Percentiles rank a stretch among this genome's conserved stretches.
Conservation (phyloP, 176 grass and related monocot genomes). For the Poa pratensis region DNA sequence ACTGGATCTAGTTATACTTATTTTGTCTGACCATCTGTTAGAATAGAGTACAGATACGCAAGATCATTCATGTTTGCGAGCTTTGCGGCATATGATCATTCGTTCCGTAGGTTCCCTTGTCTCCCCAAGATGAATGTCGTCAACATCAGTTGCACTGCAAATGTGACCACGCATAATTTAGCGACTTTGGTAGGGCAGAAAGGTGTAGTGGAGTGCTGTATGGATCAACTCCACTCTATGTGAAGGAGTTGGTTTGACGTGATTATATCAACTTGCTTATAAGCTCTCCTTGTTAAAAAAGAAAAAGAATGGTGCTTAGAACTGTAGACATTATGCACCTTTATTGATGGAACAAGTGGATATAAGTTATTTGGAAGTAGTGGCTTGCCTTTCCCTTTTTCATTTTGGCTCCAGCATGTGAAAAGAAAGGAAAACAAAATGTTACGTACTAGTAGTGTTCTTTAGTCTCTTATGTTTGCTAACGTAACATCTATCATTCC, state of each 20-base stretch:
- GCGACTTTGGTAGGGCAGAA: background rate
- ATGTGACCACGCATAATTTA: slow-evolving; percentile 13
- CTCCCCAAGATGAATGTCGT: background rate
- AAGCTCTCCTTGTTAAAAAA: background rate
- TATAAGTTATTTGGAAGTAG: slow-evolving; percentile 2
- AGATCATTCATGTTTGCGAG: background rate
- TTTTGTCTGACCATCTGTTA: background rate
- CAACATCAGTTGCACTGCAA: background rate
- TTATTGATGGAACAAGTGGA: background rate
- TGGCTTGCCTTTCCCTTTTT: background rate
- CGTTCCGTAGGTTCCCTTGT: background rate
- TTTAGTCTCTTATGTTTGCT: background rate
- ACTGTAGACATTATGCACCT: slow-evolving; percentile 1
- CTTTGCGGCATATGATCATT: background rate
- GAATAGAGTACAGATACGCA: background rate
- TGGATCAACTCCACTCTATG: background rate
- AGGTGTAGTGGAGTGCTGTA: background rate
- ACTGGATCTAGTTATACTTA: background rate
- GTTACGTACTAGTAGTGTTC: background rate
- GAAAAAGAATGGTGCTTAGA: background rate
- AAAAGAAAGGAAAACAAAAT: background rate
- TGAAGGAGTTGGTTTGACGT: background rate
- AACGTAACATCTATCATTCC: background rate
- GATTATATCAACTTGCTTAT: slow-evolving; percentile 12
- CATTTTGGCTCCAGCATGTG: background rate